Evolutionary conservation across 140 eudicot genomes (phyloP).

Genomic region (Artemisia princeps): DNA sequence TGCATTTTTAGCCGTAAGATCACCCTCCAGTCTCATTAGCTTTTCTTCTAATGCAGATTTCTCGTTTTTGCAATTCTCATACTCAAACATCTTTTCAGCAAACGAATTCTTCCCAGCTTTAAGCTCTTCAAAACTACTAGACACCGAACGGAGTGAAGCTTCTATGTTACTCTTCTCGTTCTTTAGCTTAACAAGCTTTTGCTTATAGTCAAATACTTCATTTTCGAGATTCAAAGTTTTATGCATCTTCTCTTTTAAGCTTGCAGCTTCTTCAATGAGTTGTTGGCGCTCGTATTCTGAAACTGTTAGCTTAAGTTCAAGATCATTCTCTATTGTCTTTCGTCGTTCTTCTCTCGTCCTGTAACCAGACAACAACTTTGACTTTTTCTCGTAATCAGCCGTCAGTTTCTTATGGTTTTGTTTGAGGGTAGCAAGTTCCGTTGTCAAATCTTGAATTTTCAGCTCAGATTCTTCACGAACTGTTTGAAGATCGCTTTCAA

Average conservation of each 20-base stretch:
- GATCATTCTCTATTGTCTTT: conserved; percentile 53
- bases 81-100: conserved; percentile 38
- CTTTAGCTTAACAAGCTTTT: conserved; percentile 34
- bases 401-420: conserved; percentile 27
- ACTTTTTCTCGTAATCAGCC: conserved; percentile 41
- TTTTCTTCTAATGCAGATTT: conserved; percentile 47
- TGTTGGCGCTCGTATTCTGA: conserved; percentile 67
- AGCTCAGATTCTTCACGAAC: conserved; percentile 37
- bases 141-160: conserved; percentile 32
- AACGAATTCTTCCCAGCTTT: conserved; percentile 42
- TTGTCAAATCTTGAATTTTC: conserved; percentile 34
- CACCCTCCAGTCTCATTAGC: conserved; percentile 44
- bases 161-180: conserved; percentile 50
- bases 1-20: conserved; percentile 34
- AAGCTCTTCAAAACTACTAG: conserved; percentile 42
- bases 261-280: conserved; percentile 48
- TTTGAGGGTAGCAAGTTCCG: conserved; percentile 37
- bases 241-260: conserved; percentile 47
- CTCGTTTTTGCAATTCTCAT: conserved; percentile 45
- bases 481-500: conserved; percentile 34
- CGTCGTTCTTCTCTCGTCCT: conserved; percentile 54
- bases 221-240: conserved; percentile 42
- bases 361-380: conserved; percentile 41
- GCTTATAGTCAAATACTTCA: conserved; percentile 41
- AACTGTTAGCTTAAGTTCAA: conserved; percentile 63